Evolutionary conservation across 495 filamentous ascomycete genomes (phyloP).

Genomic region (Neurospora terricola): DNA sequence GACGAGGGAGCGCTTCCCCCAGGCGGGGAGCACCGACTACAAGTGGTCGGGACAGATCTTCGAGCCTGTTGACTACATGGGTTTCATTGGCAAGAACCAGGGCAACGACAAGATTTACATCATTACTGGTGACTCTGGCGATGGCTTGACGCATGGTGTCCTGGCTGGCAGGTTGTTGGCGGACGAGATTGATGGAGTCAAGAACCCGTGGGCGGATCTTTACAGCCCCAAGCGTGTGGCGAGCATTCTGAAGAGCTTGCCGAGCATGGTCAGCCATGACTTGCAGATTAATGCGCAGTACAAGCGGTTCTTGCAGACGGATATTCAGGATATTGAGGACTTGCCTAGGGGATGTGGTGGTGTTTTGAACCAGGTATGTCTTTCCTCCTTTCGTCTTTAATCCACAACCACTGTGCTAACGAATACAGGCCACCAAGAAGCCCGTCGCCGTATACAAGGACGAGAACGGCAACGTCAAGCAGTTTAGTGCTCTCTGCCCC

Average conservation of each 20-base stretch:
- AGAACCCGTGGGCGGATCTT: slow-evolving; percentile 39
- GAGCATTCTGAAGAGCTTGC: slow-evolving; percentile 24
- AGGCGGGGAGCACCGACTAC: slow-evolving; percentile 40
- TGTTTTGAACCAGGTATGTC: slow-evolving; percentile 36
- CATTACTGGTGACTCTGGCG: slow-evolving; percentile 49
- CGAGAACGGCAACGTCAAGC: slow-evolving; percentile 37
- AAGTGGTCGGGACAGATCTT: slow-evolving; percentile 49
- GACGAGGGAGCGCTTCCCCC: slow-evolving; percentile 43
- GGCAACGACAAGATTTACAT: slow-evolving; percentile 41
- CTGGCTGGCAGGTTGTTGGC: slow-evolving; percentile 43
- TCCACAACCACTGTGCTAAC: too few species aligned
- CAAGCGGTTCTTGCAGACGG: slow-evolving; percentile 42
- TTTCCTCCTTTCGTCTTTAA: too few species aligned
- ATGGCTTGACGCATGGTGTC: slow-evolving; percentile 48
- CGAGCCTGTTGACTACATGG: slow-evolving; percentile 47
- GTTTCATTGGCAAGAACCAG: slow-evolving; percentile 46
- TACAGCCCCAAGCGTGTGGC: slow-evolving; percentile 38
- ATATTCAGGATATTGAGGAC: slow-evolving; percentile 50
- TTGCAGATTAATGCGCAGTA: slow-evolving; percentile 48
- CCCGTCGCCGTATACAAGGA: slow-evolving; percentile 50
- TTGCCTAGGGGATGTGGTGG: slow-evolving; percentile 37
- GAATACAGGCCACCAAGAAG: slow-evolving; percentile 6
- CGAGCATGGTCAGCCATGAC: slow-evolving; percentile 33
- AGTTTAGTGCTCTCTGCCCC: slow-evolving; percentile 45
- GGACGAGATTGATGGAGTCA: slow-evolving; percentile 39